Conservation (phyloP, 2,329 filamentous ascomycete species). For the Gliomastix tumulicola region DNA sequence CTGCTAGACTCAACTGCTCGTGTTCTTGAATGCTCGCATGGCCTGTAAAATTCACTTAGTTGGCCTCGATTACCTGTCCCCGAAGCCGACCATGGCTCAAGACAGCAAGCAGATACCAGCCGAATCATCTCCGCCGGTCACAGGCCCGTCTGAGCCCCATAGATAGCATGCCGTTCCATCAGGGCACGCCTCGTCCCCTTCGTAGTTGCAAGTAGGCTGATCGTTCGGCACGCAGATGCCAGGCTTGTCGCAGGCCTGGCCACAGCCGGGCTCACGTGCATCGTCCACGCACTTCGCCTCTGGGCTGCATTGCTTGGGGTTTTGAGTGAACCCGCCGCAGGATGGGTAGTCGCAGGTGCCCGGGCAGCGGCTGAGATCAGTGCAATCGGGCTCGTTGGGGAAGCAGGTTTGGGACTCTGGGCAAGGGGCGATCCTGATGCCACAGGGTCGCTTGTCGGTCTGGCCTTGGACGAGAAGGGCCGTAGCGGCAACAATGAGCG, state of each 20-base stretch:
- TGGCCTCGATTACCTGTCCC: too few relatives aligned
- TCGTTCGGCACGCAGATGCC: slow-evolving; percentile 14
- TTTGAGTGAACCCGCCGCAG: slow-evolving; percentile 20
- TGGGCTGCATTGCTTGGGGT: slow-evolving; percentile 15
- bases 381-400: slow-evolving; percentile 12
- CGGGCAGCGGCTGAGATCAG: slow-evolving; percentile 15
- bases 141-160: too few relatives aligned
- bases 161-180: slow-evolving; percentile 2
- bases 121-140: too few relatives aligned
- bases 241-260: slow-evolving; percentile 13
- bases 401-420: slow-evolving; percentile 13
- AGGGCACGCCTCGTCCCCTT: slow-evolving; percentile 2
- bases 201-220: slow-evolving; percentile 2
- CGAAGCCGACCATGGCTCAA: too few relatives aligned
- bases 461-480: too few relatives aligned
- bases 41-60: too few relatives aligned
- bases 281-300: slow-evolving; percentile 21
- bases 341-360: slow-evolving; percentile 20
- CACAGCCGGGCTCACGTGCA: slow-evolving; percentile 16
- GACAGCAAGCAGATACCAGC: too few relatives aligned
- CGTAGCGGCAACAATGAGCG: too few relatives aligned
- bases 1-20: too few relatives aligned
- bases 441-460: slow-evolving; percentile 17
- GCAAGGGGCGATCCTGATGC: slow-evolving; percentile 19
- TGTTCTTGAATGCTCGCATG: too few relatives aligned